Base-by-base conservation (phyloP, 2,329 filamentous ascomycete genomes). In the Curvularia sp. region DNA sequence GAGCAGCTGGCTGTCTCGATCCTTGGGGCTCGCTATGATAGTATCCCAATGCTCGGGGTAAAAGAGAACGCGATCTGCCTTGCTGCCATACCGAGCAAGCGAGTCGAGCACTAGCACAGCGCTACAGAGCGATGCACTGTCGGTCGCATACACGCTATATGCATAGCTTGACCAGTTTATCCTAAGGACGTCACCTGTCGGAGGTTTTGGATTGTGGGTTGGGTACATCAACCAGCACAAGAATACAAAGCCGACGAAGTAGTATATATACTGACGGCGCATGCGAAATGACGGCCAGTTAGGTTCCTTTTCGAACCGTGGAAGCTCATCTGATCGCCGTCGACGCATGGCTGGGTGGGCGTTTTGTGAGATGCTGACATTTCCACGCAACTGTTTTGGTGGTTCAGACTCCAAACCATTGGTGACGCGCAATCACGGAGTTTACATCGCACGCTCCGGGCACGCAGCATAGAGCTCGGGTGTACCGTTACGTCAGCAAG, bases 1-100 rank as follows among this genome's bases (percentile, higher is more conserved):
- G 13, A 86, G 70, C 58, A 86, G 68, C 60, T 82, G 80, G 56
- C 80, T 80, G 30, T 79, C 75, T 34, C 76, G 69, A 52, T 78
- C 76, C 39, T 50, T 60, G 15, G 68, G 46, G 54, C 64, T 64
- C 27, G 66, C 55, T 21, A 77, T 60, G 30, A 56, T 63, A 3
- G 67, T 70, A 51, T 78, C 76, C 74, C 74, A 78, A 30, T 79
- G 66, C 30, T 78, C 62, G 1, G 80, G 78, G 57, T 81, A 81
- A 43, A 81, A 76, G 15, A 82, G 72, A 3, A 82, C 73, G 36
- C 79, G 76, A 52, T 82, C 79, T 48, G 80, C 80, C 64, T 77
- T 78, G 67, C 77, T 80, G 12, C 77, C 79, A 28, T 78, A 69
- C 30, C 72, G 65, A 27, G 76, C 70, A 30, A 82, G 73, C 38